Evolutionary conservation across 345 rosid genomes (phyloP), one percentile per base, ranked within the genome.

Genomic region (Pistacia integerrima): DNA sequence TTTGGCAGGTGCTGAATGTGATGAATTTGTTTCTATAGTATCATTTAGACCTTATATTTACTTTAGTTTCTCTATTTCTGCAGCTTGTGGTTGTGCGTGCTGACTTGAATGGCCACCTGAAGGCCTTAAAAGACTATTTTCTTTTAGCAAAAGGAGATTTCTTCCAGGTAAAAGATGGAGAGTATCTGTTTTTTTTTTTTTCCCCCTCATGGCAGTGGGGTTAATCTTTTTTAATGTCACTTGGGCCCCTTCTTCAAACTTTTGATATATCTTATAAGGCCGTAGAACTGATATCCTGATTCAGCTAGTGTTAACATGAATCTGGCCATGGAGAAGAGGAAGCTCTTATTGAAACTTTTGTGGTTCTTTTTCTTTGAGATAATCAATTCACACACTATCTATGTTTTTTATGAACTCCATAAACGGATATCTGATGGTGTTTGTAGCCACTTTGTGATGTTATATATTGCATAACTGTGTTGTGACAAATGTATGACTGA

Each of bases 41-140:
- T 77, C 51, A 14, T 57, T 74, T 9, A 35, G 67, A 38, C 72
- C 78, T 61, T 70, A 25, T 70, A 44, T 58, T 62, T 63, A 48
- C 64, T 64, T 61, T 73, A 67, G 78, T 83, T 59, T 64, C 74
- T 66, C 54, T 72, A 38, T 73, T 85, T 80, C 57, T 81, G 80
- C 92, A 93, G 98, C 99, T 93, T 72, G 98, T 95, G 56, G 98
- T 93, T 70, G 90, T 95, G 56, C 98, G 96, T 79, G 97, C 97
- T 64, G 92, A 92, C 82, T 85, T 95, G 82, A 91, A 90, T 67
- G 98, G 99, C 78, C 98, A 95, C 84, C 88, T 93, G 60, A 95
- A 90, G 89, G 99, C 99, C 72, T 86, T 95, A 54, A 93, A 95
- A 87, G 98, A 91, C 73, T 95, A 95, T 85, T 95, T 95, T 81